Evolutionary conservation across 2,329 filamentous ascomycete genomes (phyloP).

Genomic region (Xylariaceae sp.): DNA sequence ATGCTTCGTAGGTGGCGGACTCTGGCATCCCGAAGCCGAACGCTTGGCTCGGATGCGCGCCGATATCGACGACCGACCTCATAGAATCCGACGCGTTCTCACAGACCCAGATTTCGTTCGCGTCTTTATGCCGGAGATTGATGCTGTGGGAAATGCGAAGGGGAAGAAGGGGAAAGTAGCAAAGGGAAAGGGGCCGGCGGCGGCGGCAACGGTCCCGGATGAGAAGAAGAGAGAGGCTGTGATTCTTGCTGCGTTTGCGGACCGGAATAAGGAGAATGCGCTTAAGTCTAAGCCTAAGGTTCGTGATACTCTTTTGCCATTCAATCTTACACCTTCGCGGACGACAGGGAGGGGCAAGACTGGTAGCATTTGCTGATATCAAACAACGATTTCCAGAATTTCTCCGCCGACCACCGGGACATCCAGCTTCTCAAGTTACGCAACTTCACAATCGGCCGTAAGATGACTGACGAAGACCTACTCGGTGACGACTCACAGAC

Average conservation of each 20-base stretch:
- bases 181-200: neutral
- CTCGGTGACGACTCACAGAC: slow-evolving; percentile 59
- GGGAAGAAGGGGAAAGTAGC: slow-evolving; percentile 40
- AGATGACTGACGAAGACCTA: slow-evolving; percentile 63
- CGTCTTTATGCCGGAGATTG: slow-evolving; percentile 63
- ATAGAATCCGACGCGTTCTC: slow-evolving; percentile 65
- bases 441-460: slow-evolving; percentile 70
- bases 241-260: slow-evolving; percentile 64
- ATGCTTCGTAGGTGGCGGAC: slow-evolving; percentile 73
- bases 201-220: slow-evolving; percentile 6
- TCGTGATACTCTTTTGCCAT: slow-evolving; percentile 27
- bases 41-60: slow-evolving; percentile 64
- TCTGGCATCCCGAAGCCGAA: slow-evolving; percentile 72
- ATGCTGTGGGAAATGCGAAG: slow-evolving; percentile 33
- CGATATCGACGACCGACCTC: slow-evolving; percentile 70
- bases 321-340: slow-evolving; percentile 4
- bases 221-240: slow-evolving; percentile 5
- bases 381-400: slow-evolving; percentile 65
- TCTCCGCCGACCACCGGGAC: slow-evolving; percentile 68
- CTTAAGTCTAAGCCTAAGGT: slow-evolving; percentile 86
- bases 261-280: slow-evolving; percentile 66
- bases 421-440: slow-evolving; percentile 76
- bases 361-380: neutral
- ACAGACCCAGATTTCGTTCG: slow-evolving; percentile 56
- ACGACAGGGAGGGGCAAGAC: neutral